Percentiles rank a stretch among this genome's conserved stretches.
Conservation (phyloP, 2,329 filamentous ascomycete genomes). For the Penicillium vulpinum region DNA sequence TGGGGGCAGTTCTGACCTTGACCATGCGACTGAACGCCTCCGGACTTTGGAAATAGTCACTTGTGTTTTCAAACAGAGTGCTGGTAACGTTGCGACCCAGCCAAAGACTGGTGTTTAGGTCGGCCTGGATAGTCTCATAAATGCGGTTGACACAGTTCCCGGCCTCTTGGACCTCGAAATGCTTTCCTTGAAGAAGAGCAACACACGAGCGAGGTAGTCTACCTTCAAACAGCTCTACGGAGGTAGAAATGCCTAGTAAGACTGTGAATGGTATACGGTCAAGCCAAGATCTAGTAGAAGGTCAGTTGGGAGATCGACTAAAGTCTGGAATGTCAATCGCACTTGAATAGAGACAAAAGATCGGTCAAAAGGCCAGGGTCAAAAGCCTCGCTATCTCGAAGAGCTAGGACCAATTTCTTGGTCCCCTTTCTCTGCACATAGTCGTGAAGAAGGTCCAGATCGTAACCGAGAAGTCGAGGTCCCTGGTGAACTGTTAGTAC, state of each 20-base stretch:
- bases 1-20: slow-evolving; percentile 40
- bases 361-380: slow-evolving; percentile 47
- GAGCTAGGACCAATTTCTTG: slow-evolving; percentile 44
- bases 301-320: slow-evolving; percentile 22
- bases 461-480: slow-evolving; percentile 46
- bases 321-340: slow-evolving; percentile 15
- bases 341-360: slow-evolving; percentile 50
- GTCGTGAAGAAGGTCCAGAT: slow-evolving; percentile 48
- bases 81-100: slow-evolving; percentile 55
- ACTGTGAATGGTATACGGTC: slow-evolving; percentile 62
- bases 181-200: slow-evolving; percentile 53
- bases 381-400: slow-evolving; percentile 51
- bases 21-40: slow-evolving; percentile 56
- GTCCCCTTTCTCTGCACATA: slow-evolving; percentile 41
- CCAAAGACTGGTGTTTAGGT: slow-evolving; percentile 44
- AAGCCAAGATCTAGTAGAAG: slow-evolving; percentile 54
- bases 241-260: slow-evolving; percentile 63
- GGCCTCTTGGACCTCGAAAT: slow-evolving; percentile 55
- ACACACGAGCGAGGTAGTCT: slow-evolving; percentile 56
- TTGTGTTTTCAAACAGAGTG: slow-evolving; percentile 56
- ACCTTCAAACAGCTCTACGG: slow-evolving; percentile 61
- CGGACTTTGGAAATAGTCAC: slow-evolving; percentile 61
- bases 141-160: slow-evolving; percentile 48
- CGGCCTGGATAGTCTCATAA: slow-evolving; percentile 41
- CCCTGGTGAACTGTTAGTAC: slow-evolving; percentile 31